These are phyloP conservation scores for Diaporthe capsici DNA, from an alignment of 2,329 filamentous ascomycete genomes.

Conservation along the genomic window DNA sequence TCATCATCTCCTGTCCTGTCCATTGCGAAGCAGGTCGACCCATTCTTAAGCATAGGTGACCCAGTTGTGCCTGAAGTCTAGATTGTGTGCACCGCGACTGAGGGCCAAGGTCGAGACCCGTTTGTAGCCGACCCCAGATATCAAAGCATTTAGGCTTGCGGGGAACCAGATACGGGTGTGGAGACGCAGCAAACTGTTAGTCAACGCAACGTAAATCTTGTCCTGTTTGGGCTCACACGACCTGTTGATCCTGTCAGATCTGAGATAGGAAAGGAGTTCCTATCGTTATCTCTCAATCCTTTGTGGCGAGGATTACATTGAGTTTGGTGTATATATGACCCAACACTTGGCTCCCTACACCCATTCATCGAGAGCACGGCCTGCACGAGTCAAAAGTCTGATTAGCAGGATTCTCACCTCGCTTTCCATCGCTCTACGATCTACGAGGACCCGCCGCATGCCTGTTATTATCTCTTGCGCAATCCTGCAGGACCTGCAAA, in stretches of 20 bases:
- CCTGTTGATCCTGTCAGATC: constrained; percentile 20
- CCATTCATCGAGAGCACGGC: background rate
- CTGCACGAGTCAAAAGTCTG: constrained; percentile 14
- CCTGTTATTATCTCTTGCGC: background rate
- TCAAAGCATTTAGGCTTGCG: constrained; percentile 23
- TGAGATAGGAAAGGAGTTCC: constrained; percentile 12
- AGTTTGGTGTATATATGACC: constrained; percentile 16
- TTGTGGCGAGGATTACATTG: constrained; percentile 7
- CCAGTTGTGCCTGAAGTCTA: background rate
- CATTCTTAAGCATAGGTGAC: constrained; percentile 14
- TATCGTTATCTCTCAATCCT: constrained; percentile 9
- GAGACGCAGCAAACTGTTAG: constrained; percentile 32
- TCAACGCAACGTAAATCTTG: constrained; percentile 26
- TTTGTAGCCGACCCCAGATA: constrained; percentile 35
- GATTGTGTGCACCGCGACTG: background rate
- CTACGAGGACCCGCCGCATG: background rate
- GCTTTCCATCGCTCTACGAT: constrained; percentile 24
- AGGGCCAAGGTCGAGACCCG: background rate
- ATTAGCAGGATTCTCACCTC: constrained; percentile 19
- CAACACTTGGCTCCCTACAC: constrained; percentile 21
- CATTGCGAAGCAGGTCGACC: background rate
- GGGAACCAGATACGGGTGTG: constrained; percentile 21
- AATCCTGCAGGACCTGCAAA: background rate
- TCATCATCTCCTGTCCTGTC: background rate
- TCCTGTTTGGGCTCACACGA: constrained; percentile 11